These are phyloP conservation scores for Alternaria ethzedia DNA, from an alignment of 2,329 filamentous ascomycete genomes.

Conservation along the genomic window DNA sequence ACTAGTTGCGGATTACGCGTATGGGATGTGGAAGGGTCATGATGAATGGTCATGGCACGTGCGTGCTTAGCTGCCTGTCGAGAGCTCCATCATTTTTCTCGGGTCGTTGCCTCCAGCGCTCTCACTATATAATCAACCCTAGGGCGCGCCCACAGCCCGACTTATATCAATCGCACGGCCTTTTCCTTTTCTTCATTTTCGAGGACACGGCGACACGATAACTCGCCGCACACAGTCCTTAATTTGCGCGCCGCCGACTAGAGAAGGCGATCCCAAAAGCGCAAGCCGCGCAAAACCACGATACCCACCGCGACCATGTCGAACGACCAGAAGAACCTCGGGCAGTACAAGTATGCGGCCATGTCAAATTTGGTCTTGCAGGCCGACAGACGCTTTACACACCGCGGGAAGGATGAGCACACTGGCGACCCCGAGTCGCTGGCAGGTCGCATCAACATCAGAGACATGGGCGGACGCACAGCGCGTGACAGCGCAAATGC, in stretches of 20 bases:
- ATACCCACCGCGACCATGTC: constrained; percentile 32
- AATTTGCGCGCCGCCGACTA: constrained; percentile 9
- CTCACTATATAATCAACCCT: constrained; percentile 23
- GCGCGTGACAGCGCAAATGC: constrained; percentile 80
- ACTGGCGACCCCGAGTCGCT: constrained; percentile 98
- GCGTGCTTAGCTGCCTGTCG: constrained; percentile 9
- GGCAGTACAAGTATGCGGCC: constrained; percentile 98
- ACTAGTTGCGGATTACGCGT: not conserved
- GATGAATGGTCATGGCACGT: constrained; percentile 9
- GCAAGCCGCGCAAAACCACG: constrained; percentile 27
- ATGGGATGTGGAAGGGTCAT: not conserved
- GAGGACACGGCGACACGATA: constrained; percentile 9
- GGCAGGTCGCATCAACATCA: constrained; percentile 89
- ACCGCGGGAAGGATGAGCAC: constrained; percentile 89
- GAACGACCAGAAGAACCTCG: constrained; percentile 67
- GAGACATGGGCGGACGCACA: constrained; percentile 90
- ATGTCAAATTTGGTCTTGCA: constrained; percentile 99
- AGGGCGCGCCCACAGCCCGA: constrained; percentile 34
- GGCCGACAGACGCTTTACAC: constrained; percentile 95
- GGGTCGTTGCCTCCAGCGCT: constrained; percentile 11
- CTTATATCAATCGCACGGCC: constrained; percentile 11
- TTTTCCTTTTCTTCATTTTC: constrained; percentile 13
- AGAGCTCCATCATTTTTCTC: constrained; percentile 20
- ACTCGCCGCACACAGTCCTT: constrained; percentile 10
- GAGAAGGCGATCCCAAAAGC: constrained; percentile 18